phyloP scores from a whole-genome alignment of 176 grass and related monocot species.

The Oryza australiensis region DNA sequence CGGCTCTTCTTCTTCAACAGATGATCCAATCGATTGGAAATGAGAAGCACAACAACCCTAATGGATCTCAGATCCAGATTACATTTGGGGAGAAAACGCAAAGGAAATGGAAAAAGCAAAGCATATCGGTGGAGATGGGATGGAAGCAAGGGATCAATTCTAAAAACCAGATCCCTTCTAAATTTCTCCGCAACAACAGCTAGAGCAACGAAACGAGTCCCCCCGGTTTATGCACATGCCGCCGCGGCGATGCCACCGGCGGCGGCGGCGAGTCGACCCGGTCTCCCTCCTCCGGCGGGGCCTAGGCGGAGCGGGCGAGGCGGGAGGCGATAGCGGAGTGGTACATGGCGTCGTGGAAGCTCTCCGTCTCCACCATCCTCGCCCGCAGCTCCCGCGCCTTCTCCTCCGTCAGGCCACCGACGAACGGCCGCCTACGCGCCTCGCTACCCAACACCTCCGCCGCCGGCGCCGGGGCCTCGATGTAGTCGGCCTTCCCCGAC shows the following conservation, averaged over 20 bases:
- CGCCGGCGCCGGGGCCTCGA: slow-evolving; percentile 36
- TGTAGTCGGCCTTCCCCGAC: slow-evolving; percentile 73
- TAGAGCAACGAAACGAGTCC: not conserved
- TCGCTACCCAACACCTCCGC: too few relatives aligned
- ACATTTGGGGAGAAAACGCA: not conserved
- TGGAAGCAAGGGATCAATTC: slow-evolving; percentile 1
- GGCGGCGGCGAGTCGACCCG: not conserved
- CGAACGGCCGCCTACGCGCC: slow-evolving; percentile 28
- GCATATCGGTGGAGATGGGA: not conserved
- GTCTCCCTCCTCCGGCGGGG: not conserved
- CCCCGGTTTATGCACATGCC: slow-evolving; percentile 17
- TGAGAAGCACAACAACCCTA: not conserved
- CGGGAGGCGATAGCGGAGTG: slow-evolving; percentile 95
- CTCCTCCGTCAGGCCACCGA: slow-evolving; percentile 61
- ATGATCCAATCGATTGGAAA: not conserved
- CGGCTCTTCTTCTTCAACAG: not conserved
- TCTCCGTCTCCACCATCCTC: slow-evolving; percentile 62
- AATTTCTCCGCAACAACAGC: not conserved
- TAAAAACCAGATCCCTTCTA: slow-evolving; percentile 24
- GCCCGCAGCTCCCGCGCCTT: slow-evolving; percentile 77
- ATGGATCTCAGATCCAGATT: not conserved
- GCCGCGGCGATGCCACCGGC: not conserved
- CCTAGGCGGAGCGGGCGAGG: slow-evolving; percentile 57
- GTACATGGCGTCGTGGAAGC: slow-evolving; percentile 86
- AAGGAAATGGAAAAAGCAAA: not conserved